Conservation (phyloP, 352 stramenopile species). For the Globisporangium radiosum region DNA sequence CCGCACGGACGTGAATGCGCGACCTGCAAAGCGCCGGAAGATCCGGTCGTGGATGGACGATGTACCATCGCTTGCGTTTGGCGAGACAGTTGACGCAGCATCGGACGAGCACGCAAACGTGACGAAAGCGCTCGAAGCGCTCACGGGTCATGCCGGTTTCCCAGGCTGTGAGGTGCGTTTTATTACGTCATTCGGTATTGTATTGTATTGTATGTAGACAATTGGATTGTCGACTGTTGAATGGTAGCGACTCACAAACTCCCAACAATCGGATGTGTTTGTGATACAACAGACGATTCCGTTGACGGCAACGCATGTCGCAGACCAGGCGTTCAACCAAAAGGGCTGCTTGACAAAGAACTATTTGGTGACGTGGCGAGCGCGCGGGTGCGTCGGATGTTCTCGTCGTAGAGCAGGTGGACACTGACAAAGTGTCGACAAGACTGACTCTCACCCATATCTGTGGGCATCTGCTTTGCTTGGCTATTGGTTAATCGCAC, state of each 20-base stretch:
- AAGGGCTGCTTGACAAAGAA: conserved; percentile 68
- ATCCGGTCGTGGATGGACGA: conserved; percentile 85
- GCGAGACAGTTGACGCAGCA: conserved; percentile 44
- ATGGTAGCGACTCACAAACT: too few relatives aligned
- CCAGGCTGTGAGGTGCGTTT: conserved; percentile 70
- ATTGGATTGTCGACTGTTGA: neutral
- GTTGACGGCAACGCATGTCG: conserved; percentile 79
- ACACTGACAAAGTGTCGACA: neutral
- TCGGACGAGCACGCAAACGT: conserved; percentile 64
- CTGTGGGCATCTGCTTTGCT: too few relatives aligned
- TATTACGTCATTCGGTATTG: neutral
- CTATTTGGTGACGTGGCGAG: conserved; percentile 84
- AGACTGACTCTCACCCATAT: neutral
- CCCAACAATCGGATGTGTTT: too few relatives aligned
- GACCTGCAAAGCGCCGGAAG: conserved; percentile 74
- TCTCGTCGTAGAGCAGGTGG: too few relatives aligned
- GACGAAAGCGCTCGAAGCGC: conserved; percentile 45
- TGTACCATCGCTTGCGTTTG: conserved; percentile 53
- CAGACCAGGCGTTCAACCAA: conserved; percentile 58
- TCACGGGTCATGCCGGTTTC: conserved; percentile 71
- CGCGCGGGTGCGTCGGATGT: conserved; percentile 48
- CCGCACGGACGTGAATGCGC: conserved; percentile 36
- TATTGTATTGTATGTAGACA: neutral
- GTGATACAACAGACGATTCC: conserved; percentile 51
- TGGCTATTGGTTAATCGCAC: neutral